Evolutionary conservation across 164 flowering plant species (phyloP).

Genomic region (Pachysandra terminalis): DNA sequence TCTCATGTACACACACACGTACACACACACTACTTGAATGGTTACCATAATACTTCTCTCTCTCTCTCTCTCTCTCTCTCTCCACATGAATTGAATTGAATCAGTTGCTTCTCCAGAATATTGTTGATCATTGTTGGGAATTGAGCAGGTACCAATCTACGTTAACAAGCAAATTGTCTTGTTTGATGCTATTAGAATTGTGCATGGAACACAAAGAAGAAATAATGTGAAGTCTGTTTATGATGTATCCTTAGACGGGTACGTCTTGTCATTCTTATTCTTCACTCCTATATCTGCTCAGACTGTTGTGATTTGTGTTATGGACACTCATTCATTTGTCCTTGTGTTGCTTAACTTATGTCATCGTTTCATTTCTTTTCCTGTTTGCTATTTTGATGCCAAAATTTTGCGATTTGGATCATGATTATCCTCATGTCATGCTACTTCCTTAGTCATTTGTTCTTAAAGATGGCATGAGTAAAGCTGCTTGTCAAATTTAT

Average conservation of each 20-base stretch:
- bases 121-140: neutral
- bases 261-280: neutral
- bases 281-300: neutral
- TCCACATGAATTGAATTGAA: neutral
- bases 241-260: conserved; percentile 83
- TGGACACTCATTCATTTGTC: neutral
- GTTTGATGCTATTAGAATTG: conserved; percentile 61
- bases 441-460: neutral
- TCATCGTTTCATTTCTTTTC: neutral
- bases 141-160: conserved; percentile 69
- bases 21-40: too few species aligned
- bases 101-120: conserved; percentile 7
- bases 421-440: neutral
- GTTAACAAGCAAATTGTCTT: conserved; percentile 63
- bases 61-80: too few species aligned
- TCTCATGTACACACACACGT: too few species aligned
- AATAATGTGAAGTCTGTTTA: conserved; percentile 41
- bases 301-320: neutral
- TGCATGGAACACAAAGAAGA: conserved; percentile 43
- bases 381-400: neutral
- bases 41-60: too few species aligned
- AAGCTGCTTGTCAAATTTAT: neutral
- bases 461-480: neutral
- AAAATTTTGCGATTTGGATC: neutral
- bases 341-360: neutral